Conservation (phyloP, 768 basidiomycete genomes). For the Omphalotus guepiniiformis region DNA sequence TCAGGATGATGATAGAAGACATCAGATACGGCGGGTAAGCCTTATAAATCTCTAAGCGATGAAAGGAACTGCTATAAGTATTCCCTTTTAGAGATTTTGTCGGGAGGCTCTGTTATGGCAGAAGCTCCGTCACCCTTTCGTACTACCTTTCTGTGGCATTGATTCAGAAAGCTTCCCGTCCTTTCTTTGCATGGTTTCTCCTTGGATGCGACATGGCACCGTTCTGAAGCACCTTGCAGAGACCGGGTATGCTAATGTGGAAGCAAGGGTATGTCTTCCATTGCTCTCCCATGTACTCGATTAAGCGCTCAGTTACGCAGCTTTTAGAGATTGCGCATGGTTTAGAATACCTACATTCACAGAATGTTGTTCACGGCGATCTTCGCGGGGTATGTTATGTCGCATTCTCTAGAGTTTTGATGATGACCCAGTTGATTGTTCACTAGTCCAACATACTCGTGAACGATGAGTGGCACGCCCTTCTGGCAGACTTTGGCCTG, state of each 20-base stretch:
- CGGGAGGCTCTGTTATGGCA: slow-evolving; percentile 16
- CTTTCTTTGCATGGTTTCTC: slow-evolving; percentile 11
- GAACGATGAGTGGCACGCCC: slow-evolving; percentile 25
- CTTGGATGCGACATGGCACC: slow-evolving; percentile 12
- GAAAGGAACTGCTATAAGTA: not conserved
- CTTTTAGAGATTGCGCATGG: slow-evolving; percentile 11
- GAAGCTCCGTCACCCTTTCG: slow-evolving; percentile 12
- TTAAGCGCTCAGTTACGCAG: not conserved
- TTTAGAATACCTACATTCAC: slow-evolving; percentile 9
- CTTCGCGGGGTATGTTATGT: slow-evolving; percentile 7
- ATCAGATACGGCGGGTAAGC: slow-evolving; percentile 1
- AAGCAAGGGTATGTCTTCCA: not conserved
- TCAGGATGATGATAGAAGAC: not conserved
- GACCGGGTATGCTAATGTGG: slow-evolving; percentile 1
- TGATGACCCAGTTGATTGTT: not conserved
- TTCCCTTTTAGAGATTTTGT: slow-evolving; percentile 8
- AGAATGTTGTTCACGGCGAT: slow-evolving; percentile 10
- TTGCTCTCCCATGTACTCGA: not conserved
- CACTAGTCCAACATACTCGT: slow-evolving; percentile 26
- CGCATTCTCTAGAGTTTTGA: not conserved
- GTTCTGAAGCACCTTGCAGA: slow-evolving; percentile 6
- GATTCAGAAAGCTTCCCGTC: slow-evolving; percentile 9
- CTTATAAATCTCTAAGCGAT: not conserved
- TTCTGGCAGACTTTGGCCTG: slow-evolving; percentile 32
- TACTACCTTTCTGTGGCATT: slow-evolving; percentile 16